Evolutionary conservation across 441 rosid genomes (phyloP).

Genomic region (Syzygium syzygioides): DNA sequence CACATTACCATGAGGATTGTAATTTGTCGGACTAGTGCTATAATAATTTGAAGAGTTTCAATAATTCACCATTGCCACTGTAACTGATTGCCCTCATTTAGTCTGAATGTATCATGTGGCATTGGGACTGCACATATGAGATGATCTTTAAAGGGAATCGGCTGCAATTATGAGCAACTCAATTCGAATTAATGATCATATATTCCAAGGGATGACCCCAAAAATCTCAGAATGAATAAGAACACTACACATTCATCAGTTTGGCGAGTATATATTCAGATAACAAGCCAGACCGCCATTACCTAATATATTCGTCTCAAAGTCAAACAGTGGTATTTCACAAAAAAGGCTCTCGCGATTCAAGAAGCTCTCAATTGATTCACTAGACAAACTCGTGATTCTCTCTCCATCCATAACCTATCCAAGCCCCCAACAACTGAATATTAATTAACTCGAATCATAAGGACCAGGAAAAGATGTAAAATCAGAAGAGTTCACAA

Average conservation of each 20-base stretch:
- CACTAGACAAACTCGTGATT: neutral
- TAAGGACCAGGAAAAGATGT: neutral
- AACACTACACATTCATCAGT: neutral
- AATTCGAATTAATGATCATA: neutral
- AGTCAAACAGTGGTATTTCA: neutral
- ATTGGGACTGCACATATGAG: neutral
- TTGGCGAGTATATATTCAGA: neutral
- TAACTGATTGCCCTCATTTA: neutral
- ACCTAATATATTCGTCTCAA: neutral
- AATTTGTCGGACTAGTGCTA: neutral
- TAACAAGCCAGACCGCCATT: no score
- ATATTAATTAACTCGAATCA: neutral
- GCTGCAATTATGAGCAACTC: neutral
- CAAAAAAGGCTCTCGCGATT: neutral
- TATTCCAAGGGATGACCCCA: neutral
- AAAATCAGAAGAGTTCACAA: neutral
- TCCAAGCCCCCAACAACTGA: neutral
- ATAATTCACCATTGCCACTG: neutral
- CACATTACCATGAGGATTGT: neutral
- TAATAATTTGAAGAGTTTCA: neutral
- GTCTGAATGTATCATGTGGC: neutral
- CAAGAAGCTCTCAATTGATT: neutral
- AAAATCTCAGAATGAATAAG: no score
- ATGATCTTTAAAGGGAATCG: neutral
- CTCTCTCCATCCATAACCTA: neutral